These are phyloP conservation scores for Diaporthe vexans DNA, from an alignment of 2,329 filamentous ascomycete genomes.

Conservation along the genomic window DNA sequence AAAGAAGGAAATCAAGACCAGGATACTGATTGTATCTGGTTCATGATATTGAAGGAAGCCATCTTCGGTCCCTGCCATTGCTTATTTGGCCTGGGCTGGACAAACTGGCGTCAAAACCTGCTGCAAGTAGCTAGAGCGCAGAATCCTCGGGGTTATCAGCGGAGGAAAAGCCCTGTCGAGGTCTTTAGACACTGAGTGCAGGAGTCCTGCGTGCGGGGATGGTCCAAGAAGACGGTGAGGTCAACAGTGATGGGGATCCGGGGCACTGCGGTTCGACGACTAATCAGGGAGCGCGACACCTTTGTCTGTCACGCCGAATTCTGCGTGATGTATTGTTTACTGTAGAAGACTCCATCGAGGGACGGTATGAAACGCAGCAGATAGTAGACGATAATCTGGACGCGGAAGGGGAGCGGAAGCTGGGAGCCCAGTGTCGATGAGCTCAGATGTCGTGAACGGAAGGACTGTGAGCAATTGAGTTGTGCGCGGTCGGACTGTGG, in stretches of 20 bases:
- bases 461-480: too few relatives aligned
- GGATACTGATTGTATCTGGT: slow-evolving; percentile 54
- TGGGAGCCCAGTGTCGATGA: not conserved
- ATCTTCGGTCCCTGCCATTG: slow-evolving; percentile 21
- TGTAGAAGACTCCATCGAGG: not conserved
- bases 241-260: not conserved
- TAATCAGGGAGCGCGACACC: not conserved
- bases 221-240: not conserved
- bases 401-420: not conserved
- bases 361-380: too few relatives aligned
- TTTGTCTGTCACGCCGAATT: slow-evolving; percentile 4
- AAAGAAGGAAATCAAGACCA: slow-evolving; percentile 61
- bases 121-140: not conserved
- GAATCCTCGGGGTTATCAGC: not conserved
- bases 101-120: not conserved
- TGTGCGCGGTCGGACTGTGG: not conserved
- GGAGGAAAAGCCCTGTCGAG: not conserved
- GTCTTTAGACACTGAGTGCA: not conserved
- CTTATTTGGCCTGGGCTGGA: not conserved
- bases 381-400: not conserved
- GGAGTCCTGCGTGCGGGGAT: not conserved
- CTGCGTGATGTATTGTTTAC: not conserved
- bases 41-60: slow-evolving; percentile 57
- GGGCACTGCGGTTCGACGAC: not conserved
- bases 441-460: too few relatives aligned